Percentiles rank a stretch among this genome's conserved stretches.
phyloP scores from a whole-genome alignment of 805 yeast species.

The Saturnispora gosingensis region DNA sequence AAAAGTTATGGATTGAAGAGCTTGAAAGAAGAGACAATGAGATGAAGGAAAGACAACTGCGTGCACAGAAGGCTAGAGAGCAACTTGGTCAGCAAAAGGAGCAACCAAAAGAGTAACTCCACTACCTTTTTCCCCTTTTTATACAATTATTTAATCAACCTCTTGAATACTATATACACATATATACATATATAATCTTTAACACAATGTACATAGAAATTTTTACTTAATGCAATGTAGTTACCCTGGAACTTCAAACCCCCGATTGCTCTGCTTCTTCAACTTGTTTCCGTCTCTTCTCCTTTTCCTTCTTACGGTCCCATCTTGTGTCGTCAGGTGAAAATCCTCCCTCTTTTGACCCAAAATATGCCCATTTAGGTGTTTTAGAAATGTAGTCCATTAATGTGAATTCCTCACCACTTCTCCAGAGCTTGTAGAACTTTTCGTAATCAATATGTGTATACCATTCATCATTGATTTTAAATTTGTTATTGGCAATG shows the following conservation, averaged over 20 bases:
- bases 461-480: conserved; percentile 66
- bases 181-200: not conserved
- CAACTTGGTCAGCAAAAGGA: conserved; percentile 1
- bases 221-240: not conserved
- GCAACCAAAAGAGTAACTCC: not conserved
- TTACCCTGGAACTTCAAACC: not conserved
- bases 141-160: not conserved
- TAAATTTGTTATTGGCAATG: conserved; percentile 67
- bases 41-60: conserved; percentile 53
- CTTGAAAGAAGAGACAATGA: conserved; percentile 78
- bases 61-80: conserved; percentile 56
- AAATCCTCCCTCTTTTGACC: conserved; percentile 77
- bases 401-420: conserved; percentile 62
- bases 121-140: not conserved
- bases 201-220: not conserved
- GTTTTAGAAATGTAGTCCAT: conserved; percentile 76
- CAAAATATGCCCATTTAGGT: conserved; percentile 89
- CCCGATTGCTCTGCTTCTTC: conserved; percentile 10
- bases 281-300: conserved; percentile 33
- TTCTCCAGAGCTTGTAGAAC: conserved; percentile 57
- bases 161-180: not conserved
- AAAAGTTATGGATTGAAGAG: conserved; percentile 80
- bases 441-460: conserved; percentile 80
- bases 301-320: conserved; percentile 53
- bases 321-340: conserved; percentile 74